Base-by-base conservation (phyloP, 306 rosid species). In the Lagenaria siceraria region DNA sequence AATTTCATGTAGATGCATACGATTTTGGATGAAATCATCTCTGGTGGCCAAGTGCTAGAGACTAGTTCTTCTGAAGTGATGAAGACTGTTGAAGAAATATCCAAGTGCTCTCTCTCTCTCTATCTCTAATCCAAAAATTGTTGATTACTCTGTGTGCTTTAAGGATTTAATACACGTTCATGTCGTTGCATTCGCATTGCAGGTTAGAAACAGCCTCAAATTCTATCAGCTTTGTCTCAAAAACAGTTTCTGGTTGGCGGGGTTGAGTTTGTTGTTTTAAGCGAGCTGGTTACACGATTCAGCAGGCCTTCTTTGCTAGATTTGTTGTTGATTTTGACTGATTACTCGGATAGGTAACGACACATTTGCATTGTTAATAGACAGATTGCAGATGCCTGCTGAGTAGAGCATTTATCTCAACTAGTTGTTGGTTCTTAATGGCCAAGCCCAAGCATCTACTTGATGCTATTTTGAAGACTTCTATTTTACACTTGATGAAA, bases 31-130 rank as follows among this genome's bases (percentile, higher is more conserved):
- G 97, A 92, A 86, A 90, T 90, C 63, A 77, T 95, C 77, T 88
- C 93, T 49, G 99, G 99, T 77, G 97, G 98, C 59, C 97, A 88
- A 83, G 97, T 95, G 61, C 81, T 95, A 79, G 99, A 95, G 86
- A 92, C 96, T 74, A 90, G 87, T 88, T 95, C 99, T 68, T 77
- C 85, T 10, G 97, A 90, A 89, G 96, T 92, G 84, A 49, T 88
- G 84, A 95, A 88, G 87, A 93, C 92, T 56, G 83, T 90, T 72
- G 97, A 92, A 87, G 97, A 95, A 81, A 89, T 92, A 81, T 81
- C 97, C 75, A 95, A 79, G 99, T 92, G 78, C 80, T 18, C 52
- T 74, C 56, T 80, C 66, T 78, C 76, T 62, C 51, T 65, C 58
- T 72, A 22, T 82, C 59, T 31, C 38, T 24, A 29, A 42, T 49